Conservation (phyloP, 1,284 basidiomycete genomes). For the Wolfiporia cocos region DNA sequence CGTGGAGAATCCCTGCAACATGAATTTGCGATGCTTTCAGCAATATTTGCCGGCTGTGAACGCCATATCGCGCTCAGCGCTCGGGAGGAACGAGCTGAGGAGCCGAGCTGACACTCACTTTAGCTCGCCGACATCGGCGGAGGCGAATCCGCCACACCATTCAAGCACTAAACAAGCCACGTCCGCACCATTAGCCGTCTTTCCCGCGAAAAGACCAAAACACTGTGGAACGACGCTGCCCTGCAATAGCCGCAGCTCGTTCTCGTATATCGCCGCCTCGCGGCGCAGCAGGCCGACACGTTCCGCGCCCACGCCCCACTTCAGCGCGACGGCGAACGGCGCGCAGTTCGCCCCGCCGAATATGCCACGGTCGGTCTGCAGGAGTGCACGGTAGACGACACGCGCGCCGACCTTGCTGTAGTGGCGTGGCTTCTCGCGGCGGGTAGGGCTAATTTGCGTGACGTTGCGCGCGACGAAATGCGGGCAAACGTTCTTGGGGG, state of each 20-base stretch:
- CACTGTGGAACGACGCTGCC: constrained; percentile 13
- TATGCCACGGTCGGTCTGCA: background rate
- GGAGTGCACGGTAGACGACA: background rate
- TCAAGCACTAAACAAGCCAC: constrained; percentile 33
- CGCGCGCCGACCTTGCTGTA: no score
- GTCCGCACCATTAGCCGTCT: constrained; percentile 7
- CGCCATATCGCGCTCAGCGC: no score
- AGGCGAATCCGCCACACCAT: constrained; percentile 22
- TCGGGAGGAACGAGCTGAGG: no score
- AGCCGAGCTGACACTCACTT: background rate
- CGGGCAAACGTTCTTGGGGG: background rate
- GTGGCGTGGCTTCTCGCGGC: no score
- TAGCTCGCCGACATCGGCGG: constrained; percentile 2
- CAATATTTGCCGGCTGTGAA: constrained; percentile 15
- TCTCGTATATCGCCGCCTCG: constrained; percentile 14
- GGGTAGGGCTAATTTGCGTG: background rate
- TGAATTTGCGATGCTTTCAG: constrained; percentile 10
- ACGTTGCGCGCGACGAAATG: constrained; percentile 2
- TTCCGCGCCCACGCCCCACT: constrained; percentile 22
- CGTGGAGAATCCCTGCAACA: constrained; percentile 9
- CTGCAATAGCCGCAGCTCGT: constrained; percentile 9
- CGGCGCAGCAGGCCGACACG: constrained; percentile 17
- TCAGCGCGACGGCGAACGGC: constrained; percentile 12
- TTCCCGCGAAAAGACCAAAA: constrained; percentile 12
- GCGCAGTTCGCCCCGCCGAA: background rate